phyloP scores from a whole-genome alignment of 345 rosid species.

The Rhizophora apiculata region DNA sequence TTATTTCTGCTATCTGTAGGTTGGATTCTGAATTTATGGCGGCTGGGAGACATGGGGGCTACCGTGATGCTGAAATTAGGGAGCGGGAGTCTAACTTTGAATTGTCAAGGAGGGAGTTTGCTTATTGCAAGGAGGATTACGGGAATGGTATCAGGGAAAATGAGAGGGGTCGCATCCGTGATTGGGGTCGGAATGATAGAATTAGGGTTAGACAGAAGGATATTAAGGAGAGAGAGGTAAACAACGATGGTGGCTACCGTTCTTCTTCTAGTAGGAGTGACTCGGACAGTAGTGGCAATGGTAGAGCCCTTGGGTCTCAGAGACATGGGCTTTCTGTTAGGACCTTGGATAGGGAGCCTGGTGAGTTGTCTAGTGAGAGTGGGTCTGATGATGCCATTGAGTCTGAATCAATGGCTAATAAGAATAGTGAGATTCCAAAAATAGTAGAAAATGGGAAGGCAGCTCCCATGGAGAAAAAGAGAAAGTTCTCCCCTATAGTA shows the following conservation, averaged over 20 bases:
- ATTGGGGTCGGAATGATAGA: constrained; percentile 40
- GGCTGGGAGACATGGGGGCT: constrained; percentile 76
- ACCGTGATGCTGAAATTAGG: constrained; percentile 60
- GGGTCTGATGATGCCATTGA: constrained; percentile 79
- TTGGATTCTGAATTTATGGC: constrained; percentile 48
- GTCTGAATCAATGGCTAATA: constrained; percentile 37
- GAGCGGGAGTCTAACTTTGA: constrained; percentile 55
- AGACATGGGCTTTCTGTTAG: constrained; percentile 36
- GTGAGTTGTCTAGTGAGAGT: constrained; percentile 98
- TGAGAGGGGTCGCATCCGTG: constrained; percentile 35
- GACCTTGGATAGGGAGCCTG: constrained; percentile 84
- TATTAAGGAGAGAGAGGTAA: constrained; percentile 61
- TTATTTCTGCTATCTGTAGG: constrained; percentile 25
- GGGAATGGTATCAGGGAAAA: constrained; percentile 42
- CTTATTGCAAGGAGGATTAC: constrained; percentile 43
- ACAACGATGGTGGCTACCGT: constrained; percentile 50
- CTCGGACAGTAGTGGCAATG: constrained; percentile 49
- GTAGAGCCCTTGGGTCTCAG: constrained; percentile 36
- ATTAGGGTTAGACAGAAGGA: constrained; percentile 61
- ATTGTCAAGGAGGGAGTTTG: constrained; percentile 43
- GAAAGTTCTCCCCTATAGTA: constrained; percentile 94
- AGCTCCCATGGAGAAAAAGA: constrained; percentile 59
- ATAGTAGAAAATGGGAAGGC: constrained; percentile 45
- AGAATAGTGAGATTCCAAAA: constrained; percentile 39
- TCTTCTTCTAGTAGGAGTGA: constrained; percentile 60